Evolutionary conservation across 805 yeast species (phyloP), one percentile per base, ranked within the genome.

Genomic region (Zygosaccharomyces bisporus): DNA sequence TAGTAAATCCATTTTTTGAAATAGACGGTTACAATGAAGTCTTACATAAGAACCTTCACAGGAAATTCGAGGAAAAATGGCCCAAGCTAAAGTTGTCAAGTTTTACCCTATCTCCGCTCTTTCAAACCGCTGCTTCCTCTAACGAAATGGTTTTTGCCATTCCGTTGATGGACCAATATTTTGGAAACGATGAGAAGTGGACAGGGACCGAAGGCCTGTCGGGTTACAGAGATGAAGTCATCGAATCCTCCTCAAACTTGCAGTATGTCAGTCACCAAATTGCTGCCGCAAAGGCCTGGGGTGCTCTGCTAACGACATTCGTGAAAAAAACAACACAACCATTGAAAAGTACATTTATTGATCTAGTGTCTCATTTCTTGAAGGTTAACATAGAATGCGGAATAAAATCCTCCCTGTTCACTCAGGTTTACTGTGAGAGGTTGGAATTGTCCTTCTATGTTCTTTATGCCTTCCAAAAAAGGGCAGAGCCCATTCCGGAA

Each of bases 241-340:
- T 75, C 2, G 69, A 73, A 1, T 79, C 84, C 1, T 81, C 89
- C 47, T 62, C 80, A 34, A 81, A 82, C 54, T 57, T 80, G 39
- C 87, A 87, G 49, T 74, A 72, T 53, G 73, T 79, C 6, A 73
- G 80, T 32, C 74, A 90, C 1, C 95, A 88, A 55, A 70, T 81
- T 12, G 69, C 77, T 3, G 76, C 85, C 16, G 83, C 87, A 3
- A 83, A 82, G 54, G 76, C 95, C 0, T 80, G 86, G 75, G 89
- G 91, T 39, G 88, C 93, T 1, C 68, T 89, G 25, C 50, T 87
- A 17, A 80, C 91, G 0, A 77, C 91, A 0, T 81, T 69, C 54
- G 74, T 84, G 46, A 75, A 79, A 49, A 70, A 67, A 35, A 61
- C 60, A 17, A 55, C 60, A 1, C 47, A 50, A 0, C 62, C 66